These are phyloP conservation scores for Curvularia hawaiiensis DNA, from an alignment of 2,329 filamentous ascomycete species.

Conservation along the genomic window DNA sequence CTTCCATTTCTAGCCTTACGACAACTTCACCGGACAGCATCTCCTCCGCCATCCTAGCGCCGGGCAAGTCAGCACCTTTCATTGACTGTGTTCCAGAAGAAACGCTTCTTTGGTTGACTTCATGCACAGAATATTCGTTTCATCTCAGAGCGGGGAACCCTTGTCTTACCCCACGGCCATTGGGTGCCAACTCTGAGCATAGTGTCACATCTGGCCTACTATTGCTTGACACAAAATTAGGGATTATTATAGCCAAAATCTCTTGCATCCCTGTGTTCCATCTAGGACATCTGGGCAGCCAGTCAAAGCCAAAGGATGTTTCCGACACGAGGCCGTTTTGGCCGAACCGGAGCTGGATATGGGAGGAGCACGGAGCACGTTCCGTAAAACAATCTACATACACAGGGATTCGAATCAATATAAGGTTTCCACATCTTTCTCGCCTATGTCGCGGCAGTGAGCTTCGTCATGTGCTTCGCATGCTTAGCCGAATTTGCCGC, in stretches of 20 bases:
- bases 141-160: conserved; percentile 20
- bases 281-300: not conserved
- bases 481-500: conserved; percentile 24
- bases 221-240: not conserved
- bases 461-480: conserved; percentile 21
- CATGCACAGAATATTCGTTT: not conserved
- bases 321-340: not conserved
- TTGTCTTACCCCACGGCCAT: conserved; percentile 17
- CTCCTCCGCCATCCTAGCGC: not conserved
- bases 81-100: not conserved
- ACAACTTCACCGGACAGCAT: not conserved
- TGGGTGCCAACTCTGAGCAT: conserved; percentile 5
- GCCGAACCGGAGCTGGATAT: not conserved
- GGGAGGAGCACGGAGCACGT: not conserved
- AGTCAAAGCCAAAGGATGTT: not conserved
- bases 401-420: not conserved
- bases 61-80: not conserved
- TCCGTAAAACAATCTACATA: not conserved
- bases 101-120: not conserved
- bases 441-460: conserved; percentile 13
- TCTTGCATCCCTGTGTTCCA: not conserved
- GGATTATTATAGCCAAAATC: not conserved
- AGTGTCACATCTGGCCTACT: conserved; percentile 4
- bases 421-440: not conserved
- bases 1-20: not conserved